These are phyloP conservation scores for Calonectria naviculata DNA, from an alignment of 2,329 filamentous ascomycete species.

Conservation along the genomic window DNA sequence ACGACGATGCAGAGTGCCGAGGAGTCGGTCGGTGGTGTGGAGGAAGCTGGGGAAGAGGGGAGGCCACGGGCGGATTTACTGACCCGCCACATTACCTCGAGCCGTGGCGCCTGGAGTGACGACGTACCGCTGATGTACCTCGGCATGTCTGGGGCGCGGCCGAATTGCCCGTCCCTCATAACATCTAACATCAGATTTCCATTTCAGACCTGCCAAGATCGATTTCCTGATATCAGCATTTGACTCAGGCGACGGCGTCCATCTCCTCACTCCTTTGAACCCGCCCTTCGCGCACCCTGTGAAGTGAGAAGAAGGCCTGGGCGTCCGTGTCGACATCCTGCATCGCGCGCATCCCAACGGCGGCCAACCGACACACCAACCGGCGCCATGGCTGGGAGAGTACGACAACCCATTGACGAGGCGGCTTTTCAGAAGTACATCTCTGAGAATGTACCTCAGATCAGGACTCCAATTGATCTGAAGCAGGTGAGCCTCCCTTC, in stretches of 20 bases:
- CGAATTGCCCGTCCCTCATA: neutral
- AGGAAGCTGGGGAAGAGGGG: slow-evolving; percentile 36
- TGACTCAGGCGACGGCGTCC: neutral
- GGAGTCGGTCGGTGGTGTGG: slow-evolving; percentile 17
- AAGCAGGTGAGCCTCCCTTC: slow-evolving; percentile 76
- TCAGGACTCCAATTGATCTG: slow-evolving; percentile 84
- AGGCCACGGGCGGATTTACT: slow-evolving; percentile 13
- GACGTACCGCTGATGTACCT: slow-evolving; percentile 31
- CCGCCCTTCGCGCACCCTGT: neutral
- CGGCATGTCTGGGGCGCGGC: slow-evolving; percentile 34
- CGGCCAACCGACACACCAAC: neutral
- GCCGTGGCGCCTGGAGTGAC: slow-evolving; percentile 11
- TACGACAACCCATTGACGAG: slow-evolving; percentile 92
- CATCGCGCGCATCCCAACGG: neutral
- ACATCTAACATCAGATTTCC: neutral
- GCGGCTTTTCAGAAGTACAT: slow-evolving; percentile 84
- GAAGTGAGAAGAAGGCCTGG: neutral
- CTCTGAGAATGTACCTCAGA: slow-evolving; percentile 79
- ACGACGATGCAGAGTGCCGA: slow-evolving; percentile 22
- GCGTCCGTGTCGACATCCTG: neutral
- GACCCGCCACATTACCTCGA: slow-evolving; percentile 26
- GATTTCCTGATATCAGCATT: neutral
- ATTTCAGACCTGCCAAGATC: neutral
- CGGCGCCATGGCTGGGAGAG: slow-evolving; percentile 78
- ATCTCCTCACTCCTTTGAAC: neutral